phyloP scores from a whole-genome alignment of 2,329 filamentous ascomycete genomes.

The Tolypocladium guangdongense region DNA sequence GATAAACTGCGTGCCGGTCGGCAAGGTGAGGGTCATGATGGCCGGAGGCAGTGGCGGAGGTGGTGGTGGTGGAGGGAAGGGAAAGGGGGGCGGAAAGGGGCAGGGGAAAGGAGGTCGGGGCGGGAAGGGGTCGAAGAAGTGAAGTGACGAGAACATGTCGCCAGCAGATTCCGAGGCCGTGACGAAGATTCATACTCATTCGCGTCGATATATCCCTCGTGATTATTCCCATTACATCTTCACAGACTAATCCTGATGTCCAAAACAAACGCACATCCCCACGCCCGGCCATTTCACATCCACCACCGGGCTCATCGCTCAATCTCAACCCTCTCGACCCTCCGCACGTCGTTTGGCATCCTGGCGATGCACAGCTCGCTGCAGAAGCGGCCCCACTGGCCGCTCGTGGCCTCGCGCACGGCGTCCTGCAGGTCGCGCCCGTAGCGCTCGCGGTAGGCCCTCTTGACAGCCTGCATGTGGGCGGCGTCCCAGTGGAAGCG shows the following conservation, averaged over 20 bases:
- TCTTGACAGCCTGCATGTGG: conserved; percentile 72
- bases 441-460: conserved; percentile 71
- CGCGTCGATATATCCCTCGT: background rate
- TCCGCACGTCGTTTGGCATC: conserved; percentile 47
- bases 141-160: background rate
- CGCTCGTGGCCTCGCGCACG: conserved; percentile 63
- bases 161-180: background rate
- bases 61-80: conserved; percentile 23
- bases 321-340: conserved; percentile 22
- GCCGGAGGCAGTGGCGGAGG: conserved; percentile 39
- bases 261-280: background rate
- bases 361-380: conserved; percentile 54
- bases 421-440: conserved; percentile 62
- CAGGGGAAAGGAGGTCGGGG: conserved; percentile 24
- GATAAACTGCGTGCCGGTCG: conserved; percentile 68
- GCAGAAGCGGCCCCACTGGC: conserved; percentile 70
- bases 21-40: conserved; percentile 72
- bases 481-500: conserved; percentile 84
- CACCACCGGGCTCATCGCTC: background rate
- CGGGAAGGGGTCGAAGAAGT: conserved; percentile 33
- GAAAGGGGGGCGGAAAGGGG: conserved; percentile 20
- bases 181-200: background rate
- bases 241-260: background rate
- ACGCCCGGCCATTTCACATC: background rate
- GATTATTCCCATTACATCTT: background rate